Base-by-base conservation (phyloP, 257 asterid genomes). In the Lycium barbarum region DNA sequence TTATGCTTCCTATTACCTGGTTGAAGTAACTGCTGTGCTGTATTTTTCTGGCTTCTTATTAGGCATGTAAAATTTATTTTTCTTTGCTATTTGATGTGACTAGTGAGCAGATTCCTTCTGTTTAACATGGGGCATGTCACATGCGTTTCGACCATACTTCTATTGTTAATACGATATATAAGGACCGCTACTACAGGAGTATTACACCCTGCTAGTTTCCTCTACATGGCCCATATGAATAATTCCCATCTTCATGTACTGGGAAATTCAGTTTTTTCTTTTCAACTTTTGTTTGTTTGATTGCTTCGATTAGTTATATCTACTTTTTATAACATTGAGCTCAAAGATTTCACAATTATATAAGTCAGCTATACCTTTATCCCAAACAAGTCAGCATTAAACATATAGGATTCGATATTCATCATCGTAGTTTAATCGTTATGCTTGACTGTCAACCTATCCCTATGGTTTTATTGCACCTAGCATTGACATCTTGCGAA, bases 81-180 rank as follows among this genome's bases (percentile, higher is more conserved):
- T 6, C 14, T 20, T 7, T 74, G 43, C 62, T 76, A 14, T 51
- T 76, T 76, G 81, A 51, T 9, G 40, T 51, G 63, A 76, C 47
- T 51, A 76, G 63, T 76, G 61, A 51, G 47, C 22, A 76, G 62
- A 26, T 51, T 76, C 3, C 82, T 26, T 26, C 47, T 66, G 73
- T 66, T 33, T 65, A 33, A 66, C 9, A 66, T 12, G 1, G 73
- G n/a, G 10, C 82, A 36, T 51, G 63, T 13, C 43, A 13, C 59
- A 76, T 17, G 62, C 82, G 33, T 26, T 26, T 26, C 33, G 33
- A 26, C 33, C 33, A 26, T 26, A 26, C 33, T 26, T 26, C 33
- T 26, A 26, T 26, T 26, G 33, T 26, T 26, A 26, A 26, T 26
- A 26, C 33, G 33, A 26, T 26, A 26, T 26, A 26, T 26, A 26